A percentile compares a stretch with the other conserved stretches of the same genome.
Conservation (phyloP, 805 yeast genomes). For the Sporopachydermia quercuum region DNA sequence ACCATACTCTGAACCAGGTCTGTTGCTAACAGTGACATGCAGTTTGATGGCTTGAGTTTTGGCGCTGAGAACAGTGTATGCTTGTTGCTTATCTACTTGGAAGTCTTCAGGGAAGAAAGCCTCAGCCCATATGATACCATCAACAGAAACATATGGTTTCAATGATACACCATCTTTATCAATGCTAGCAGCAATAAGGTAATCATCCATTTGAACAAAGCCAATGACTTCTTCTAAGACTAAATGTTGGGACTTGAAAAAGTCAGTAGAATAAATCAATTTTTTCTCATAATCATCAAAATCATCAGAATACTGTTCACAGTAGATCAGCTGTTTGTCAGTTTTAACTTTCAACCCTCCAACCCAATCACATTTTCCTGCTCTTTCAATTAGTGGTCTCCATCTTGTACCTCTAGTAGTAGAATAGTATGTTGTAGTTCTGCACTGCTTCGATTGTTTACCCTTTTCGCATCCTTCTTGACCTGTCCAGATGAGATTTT, state of each 20-base stretch:
- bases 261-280: constrained; percentile 39
- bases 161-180: constrained; percentile 34
- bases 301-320: constrained; percentile 27
- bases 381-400: constrained; percentile 35
- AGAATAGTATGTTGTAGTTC: constrained; percentile 44
- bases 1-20: constrained; percentile 48
- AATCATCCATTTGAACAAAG: constrained; percentile 56
- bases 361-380: constrained; percentile 52
- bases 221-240: constrained; percentile 53
- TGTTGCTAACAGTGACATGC: constrained; percentile 59
- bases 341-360: constrained; percentile 33
- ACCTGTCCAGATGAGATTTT: constrained; percentile 58
- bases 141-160: constrained; percentile 59
- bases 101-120: constrained; percentile 64
- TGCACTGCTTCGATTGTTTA: constrained; percentile 32
- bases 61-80: constrained; percentile 71
- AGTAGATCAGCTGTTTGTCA: constrained; percentile 42
- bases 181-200: constrained; percentile 54
- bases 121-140: constrained; percentile 64
- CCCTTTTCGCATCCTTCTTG: constrained; percentile 39
- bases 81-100: constrained; percentile 42
- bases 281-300: constrained; percentile 3
- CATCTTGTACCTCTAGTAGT: constrained; percentile 55
- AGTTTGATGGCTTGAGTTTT: constrained; percentile 58
- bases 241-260: constrained; percentile 26